These are phyloP conservation scores for Cercospora sp. DNA, from an alignment of 2,329 filamentous ascomycete genomes.

Conservation along the genomic window DNA sequence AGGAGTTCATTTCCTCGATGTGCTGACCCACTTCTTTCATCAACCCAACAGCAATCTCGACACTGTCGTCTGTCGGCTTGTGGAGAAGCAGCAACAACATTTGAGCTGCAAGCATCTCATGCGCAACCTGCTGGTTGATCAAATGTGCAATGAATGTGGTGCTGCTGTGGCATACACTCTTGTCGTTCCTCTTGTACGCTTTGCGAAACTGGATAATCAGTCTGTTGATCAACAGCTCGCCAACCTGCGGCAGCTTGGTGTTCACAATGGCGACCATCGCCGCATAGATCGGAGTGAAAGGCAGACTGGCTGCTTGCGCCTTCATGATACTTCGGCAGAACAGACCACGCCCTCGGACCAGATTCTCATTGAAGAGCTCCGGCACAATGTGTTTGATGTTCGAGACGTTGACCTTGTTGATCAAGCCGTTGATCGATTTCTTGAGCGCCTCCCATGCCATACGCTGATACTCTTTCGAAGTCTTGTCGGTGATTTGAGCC, in stretches of 20 bases:
- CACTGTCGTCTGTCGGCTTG: constrained; percentile 95
- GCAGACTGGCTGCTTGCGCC: constrained; percentile 90
- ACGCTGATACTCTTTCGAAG: constrained; percentile 93
- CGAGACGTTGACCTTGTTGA: constrained; percentile 98
- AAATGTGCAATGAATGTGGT: constrained; percentile 94
- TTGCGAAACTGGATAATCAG: constrained; percentile 92
- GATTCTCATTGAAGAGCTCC: constrained; percentile 91
- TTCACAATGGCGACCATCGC: constrained; percentile 96
- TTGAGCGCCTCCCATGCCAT: constrained; percentile 99
- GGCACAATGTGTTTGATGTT: constrained; percentile 98
- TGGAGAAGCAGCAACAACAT: constrained; percentile 88
- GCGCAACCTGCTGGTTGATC: constrained; percentile 92
- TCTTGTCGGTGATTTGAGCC: constrained; percentile 95
- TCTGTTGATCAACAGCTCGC: constrained; percentile 82
- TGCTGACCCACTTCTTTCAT: constrained; percentile 92
- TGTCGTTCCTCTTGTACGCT: constrained; percentile 93
- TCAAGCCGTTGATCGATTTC: constrained; percentile 96
- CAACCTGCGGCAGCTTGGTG: constrained; percentile 92
- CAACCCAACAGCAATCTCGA: constrained; percentile 93
- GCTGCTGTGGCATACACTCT: constrained; percentile 87
- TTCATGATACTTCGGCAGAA: constrained; percentile 99
- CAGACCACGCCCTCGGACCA: constrained; percentile 84
- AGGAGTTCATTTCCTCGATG: constrained; percentile 88
- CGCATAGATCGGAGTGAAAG: constrained; percentile 94
- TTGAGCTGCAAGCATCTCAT: constrained; percentile 90